Conservation (phyloP, 2,329 filamentous ascomycete species). For the Thermomyces lanuginosus region DNA sequence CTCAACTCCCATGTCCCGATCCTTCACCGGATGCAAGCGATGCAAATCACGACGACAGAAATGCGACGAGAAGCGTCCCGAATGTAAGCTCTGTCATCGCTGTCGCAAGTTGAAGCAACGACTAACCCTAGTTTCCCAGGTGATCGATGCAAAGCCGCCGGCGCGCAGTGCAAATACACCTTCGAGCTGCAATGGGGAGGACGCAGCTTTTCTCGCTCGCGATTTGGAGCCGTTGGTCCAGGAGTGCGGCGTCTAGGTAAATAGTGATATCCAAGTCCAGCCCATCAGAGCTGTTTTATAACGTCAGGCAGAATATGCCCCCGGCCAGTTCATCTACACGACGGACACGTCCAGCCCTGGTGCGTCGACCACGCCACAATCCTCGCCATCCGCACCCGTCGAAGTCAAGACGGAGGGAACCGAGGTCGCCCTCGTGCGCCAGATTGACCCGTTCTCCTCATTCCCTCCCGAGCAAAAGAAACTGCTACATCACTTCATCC, state of each 20-base stretch:
- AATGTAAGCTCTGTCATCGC: constrained; percentile 17
- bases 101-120: too few species aligned
- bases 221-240: constrained; percentile 20
- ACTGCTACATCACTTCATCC: constrained; percentile 26
- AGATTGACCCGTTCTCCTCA: constrained; percentile 23
- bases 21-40: constrained; percentile 28
- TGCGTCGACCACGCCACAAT: constrained; percentile 6
- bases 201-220: constrained; percentile 24
- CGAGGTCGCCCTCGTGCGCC: constrained; percentile 12
- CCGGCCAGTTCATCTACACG: constrained; percentile 26
- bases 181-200: constrained; percentile 29
- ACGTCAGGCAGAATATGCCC: constrained; percentile 18
- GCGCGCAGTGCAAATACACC: constrained; percentile 23
- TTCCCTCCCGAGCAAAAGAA: constrained; percentile 20
- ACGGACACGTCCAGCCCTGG: constrained; percentile 9
- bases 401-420: too few species aligned
- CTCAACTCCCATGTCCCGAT: constrained; percentile 29
- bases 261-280: constrained; percentile 1
- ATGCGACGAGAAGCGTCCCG: constrained; percentile 29
- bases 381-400: constrained; percentile 6
- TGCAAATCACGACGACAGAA: constrained; percentile 31
- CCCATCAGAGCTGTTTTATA: constrained; percentile 1
- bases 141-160: constrained; percentile 23
- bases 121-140: constrained; percentile 2
- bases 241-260: constrained; percentile 23